These are phyloP conservation scores for Elasticomyces elasticus DNA, from an alignment of 495 filamentous ascomycete species.

Conservation along the genomic window DNA sequence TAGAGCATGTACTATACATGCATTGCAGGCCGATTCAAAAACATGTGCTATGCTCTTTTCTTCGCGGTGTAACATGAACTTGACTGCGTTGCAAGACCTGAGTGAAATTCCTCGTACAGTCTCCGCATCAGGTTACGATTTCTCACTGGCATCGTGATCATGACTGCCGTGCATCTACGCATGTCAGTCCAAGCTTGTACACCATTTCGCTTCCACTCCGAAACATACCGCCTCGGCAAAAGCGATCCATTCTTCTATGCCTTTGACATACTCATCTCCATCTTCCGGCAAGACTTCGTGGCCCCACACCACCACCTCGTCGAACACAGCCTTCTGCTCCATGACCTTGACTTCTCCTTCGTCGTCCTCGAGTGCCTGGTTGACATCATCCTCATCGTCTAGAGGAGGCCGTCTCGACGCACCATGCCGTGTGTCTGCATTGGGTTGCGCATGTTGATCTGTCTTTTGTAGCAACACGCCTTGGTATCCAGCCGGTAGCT, in stretches of 20 bases:
- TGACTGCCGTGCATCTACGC: constrained; percentile 1
- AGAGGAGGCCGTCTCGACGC: constrained; percentile 3
- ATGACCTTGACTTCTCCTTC: constrained; percentile 47
- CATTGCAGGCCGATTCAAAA: background rate
- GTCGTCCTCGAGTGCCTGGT: constrained; percentile 36
- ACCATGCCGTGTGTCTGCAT: background rate
- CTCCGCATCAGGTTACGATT: too few species aligned
- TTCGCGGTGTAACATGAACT: too few species aligned
- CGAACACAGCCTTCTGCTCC: constrained; percentile 58
- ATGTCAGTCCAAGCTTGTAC: background rate
- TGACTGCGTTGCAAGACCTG: too few species aligned
- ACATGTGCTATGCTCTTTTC: background rate
- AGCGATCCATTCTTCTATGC: constrained; percentile 73
- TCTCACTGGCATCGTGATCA: background rate
- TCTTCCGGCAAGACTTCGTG: constrained; percentile 50
- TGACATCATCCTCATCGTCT: constrained; percentile 39
- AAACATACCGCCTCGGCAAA: constrained; percentile 53
- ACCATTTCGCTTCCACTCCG: background rate
- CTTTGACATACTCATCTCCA: constrained; percentile 48
- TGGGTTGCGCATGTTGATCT: constrained; percentile 14
- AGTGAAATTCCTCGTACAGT: too few species aligned
- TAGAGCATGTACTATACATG: constrained; percentile 5
- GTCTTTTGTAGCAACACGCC: constrained; percentile 36
- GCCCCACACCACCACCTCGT: constrained; percentile 71
- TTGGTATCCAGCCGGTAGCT: constrained; percentile 64